phyloP scores from a whole-genome alignment of 2,329 filamentous ascomycete species.

The Monosporascus ibericus region DNA sequence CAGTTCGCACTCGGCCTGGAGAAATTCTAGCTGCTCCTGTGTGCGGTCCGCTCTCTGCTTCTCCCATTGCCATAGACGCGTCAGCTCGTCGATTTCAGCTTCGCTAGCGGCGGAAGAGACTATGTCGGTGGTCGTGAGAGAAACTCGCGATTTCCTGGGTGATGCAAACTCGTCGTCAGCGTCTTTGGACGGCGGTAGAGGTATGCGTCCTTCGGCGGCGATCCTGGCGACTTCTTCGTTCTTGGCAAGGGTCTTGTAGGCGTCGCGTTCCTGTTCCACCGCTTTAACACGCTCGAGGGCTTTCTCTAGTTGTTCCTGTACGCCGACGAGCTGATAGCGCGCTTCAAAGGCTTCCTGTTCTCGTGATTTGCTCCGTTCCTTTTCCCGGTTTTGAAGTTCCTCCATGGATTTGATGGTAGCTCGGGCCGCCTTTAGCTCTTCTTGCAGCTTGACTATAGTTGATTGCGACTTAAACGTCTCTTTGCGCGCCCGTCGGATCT shows the following conservation, averaged over 20 bases:
- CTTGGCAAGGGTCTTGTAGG: conserved; percentile 64
- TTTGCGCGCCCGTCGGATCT: conserved; percentile 62
- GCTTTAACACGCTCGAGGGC: conserved; percentile 57
- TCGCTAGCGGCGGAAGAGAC: conserved; percentile 50
- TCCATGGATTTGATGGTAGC: conserved; percentile 48
- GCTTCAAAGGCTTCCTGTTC: conserved; percentile 66
- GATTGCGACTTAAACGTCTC: conserved; percentile 73
- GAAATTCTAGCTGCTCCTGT: conserved; percentile 67
- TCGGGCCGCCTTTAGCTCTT: conserved; percentile 61
- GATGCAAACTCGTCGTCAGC: conserved; percentile 58
- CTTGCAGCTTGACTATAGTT: conserved; percentile 62
- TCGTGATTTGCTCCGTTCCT: conserved; percentile 51
- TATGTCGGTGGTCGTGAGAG: conserved; percentile 44
- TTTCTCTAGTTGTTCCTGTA: conserved; percentile 62
- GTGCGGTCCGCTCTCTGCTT: conserved; percentile 61
- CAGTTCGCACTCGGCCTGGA: conserved; percentile 68
- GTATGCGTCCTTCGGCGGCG: conserved; percentile 64
- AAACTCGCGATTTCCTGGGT: conserved; percentile 47
- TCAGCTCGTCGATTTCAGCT: conserved; percentile 53
- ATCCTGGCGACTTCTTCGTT: conserved; percentile 69
- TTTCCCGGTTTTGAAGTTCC: conserved; percentile 56
- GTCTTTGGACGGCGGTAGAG: conserved; percentile 47
- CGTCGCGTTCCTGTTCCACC: conserved; percentile 68
- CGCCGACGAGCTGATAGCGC: conserved; percentile 57
- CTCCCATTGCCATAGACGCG: conserved; percentile 48